These are phyloP conservation scores for Pyrus communis DNA, from an alignment of 306 rosid species.

Conservation along the genomic window DNA sequence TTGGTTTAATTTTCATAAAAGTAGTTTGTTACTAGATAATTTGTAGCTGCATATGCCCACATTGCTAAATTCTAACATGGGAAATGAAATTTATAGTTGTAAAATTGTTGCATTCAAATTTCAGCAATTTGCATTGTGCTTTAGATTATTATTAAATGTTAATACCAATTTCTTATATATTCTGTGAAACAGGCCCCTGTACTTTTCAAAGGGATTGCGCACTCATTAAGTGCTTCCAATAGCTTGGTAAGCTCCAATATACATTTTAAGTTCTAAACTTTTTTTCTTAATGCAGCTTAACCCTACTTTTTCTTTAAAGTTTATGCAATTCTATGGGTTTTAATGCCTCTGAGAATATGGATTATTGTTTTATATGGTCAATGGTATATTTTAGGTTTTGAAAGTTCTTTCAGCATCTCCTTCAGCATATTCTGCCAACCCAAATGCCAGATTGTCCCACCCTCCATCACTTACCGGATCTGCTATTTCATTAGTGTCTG, in stretches of 20 bases:
- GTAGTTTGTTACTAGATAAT: background rate
- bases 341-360: background rate
- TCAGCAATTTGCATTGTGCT: background rate
- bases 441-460: background rate
- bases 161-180: background rate
- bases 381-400: background rate
- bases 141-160: background rate
- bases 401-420: background rate
- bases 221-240: background rate
- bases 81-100: background rate
- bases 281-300: background rate
- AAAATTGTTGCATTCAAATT: background rate
- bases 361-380: background rate
- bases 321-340: background rate
- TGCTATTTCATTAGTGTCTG: background rate
- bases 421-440: background rate
- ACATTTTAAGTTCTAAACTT: background rate
- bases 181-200: background rate
- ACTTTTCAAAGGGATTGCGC: background rate
- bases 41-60: background rate
- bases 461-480: background rate
- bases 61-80: background rate
- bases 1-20: conserved; percentile 10
- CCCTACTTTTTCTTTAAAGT: background rate
- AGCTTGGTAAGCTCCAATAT: background rate